Conservation (phyloP, 2,329 filamentous ascomycete genomes). For the Penicillium decumbens region DNA sequence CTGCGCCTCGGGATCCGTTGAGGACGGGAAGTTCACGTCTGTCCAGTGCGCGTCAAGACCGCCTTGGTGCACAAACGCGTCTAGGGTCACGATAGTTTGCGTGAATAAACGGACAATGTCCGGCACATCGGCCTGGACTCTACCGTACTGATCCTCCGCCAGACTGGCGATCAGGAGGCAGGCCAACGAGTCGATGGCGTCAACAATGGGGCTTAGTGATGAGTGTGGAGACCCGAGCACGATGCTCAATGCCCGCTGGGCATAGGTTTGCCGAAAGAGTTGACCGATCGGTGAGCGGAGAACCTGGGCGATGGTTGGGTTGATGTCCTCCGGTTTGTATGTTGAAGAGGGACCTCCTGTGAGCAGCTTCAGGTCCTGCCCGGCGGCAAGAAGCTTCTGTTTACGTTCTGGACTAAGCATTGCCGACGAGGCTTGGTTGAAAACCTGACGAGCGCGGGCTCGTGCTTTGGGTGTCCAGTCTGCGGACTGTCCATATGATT, state of each 20-base stretch:
- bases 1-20: conserved; percentile 28
- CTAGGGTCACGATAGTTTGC: conserved; percentile 61
- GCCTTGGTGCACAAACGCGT: conserved; percentile 55
- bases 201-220: conserved; percentile 62
- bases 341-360: conserved; percentile 27
- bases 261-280: conserved; percentile 67
- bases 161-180: conserved; percentile 68
- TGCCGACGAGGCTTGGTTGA: conserved; percentile 38
- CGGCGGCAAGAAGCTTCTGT: conserved; percentile 34
- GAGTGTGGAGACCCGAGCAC: conserved; percentile 71
- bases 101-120: conserved; percentile 70
- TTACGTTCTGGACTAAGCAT: conserved; percentile 41
- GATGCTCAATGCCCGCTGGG: conserved; percentile 59
- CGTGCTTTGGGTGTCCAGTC: conserved; percentile 42
- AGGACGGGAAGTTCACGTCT: conserved; percentile 57
- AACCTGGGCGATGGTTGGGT: conserved; percentile 47
- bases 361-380: conserved; percentile 38
- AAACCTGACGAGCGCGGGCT: conserved; percentile 36
- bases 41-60: conserved; percentile 67
- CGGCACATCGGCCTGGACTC: conserved; percentile 77
- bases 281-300: conserved; percentile 55
- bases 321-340: conserved; percentile 48
- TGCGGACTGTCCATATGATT: conserved; percentile 44
- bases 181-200: conserved; percentile 66
- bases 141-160: conserved; percentile 75